A percentile compares a stretch with the other conserved stretches of the same genome.
Conservation (phyloP, 768 basidiomycete species). For the Serpula lacrymans region DNA sequence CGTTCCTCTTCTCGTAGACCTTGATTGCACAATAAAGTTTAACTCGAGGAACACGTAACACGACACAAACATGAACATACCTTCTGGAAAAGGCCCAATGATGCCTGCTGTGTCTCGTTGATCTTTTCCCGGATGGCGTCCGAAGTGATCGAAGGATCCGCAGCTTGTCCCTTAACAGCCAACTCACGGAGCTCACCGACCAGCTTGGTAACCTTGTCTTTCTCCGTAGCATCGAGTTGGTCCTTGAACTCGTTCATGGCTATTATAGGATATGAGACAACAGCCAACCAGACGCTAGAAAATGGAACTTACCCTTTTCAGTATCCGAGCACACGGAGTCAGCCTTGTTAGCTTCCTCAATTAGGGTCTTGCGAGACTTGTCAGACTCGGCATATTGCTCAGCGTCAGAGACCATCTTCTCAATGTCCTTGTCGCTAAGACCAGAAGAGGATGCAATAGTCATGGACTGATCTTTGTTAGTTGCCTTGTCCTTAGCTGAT, state of each 20-base stretch:
- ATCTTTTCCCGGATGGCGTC: conserved; percentile 92
- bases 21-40: conserved; percentile 9
- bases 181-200: conserved; percentile 85
- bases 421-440: conserved; percentile 93
- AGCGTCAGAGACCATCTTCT: conserved; percentile 93
- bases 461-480: conserved; percentile 89
- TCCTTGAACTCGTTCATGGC: conserved; percentile 98
- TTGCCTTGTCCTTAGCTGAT: conserved; percentile 92
- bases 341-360: conserved; percentile 96
- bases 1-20: conserved; percentile 89
- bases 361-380: conserved; percentile 80
- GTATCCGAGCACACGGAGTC: conserved; percentile 93
- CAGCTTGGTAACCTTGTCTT: conserved; percentile 90
- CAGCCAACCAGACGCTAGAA: background rate
- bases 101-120: conserved; percentile 90
- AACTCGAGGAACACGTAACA: background rate
- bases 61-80: conserved; percentile 23
- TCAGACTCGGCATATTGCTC: conserved; percentile 94
- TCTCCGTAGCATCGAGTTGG: conserved; percentile 88
- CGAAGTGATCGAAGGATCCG: conserved; percentile 76
- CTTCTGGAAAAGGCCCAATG: conserved; percentile 97
- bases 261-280: conserved; percentile 20
- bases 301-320: conserved; percentile 75
- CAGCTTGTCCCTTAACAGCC: conserved; percentile 84
- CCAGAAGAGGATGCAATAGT: conserved; percentile 98